A percentile compares a stretch with the other conserved stretches of the same genome.
These are phyloP conservation scores for Allium cepa DNA, from an alignment of 106 monocot genomes.

Conservation along the genomic window DNA sequence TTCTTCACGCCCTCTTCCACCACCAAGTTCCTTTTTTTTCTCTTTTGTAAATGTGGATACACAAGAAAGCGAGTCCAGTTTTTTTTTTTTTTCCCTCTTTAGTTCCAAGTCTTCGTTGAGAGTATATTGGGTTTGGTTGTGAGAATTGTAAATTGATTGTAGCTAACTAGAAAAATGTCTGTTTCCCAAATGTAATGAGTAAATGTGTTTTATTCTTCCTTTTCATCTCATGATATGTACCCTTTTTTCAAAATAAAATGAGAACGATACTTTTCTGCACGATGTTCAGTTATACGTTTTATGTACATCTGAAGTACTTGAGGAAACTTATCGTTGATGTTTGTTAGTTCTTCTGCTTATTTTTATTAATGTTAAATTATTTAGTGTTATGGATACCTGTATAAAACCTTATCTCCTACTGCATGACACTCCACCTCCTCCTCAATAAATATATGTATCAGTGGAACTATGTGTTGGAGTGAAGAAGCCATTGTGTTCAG, in stretches of 20 bases:
- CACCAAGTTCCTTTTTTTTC: not conserved
- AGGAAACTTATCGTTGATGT: too few relatives aligned
- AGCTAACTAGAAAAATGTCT: slow-evolving; percentile 28
- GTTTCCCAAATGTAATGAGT: slow-evolving; percentile 37
- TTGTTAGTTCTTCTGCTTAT: too few relatives aligned
- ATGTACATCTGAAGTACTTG: too few relatives aligned
- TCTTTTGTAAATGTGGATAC: slow-evolving; percentile 23
- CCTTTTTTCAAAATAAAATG: not conserved
- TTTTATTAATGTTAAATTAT: too few relatives aligned
- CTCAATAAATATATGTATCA: too few relatives aligned
- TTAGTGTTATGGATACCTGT: too few relatives aligned
- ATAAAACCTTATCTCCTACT: too few relatives aligned
- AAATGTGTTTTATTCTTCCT: not conserved
- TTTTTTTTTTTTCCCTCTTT: slow-evolving; percentile 3
- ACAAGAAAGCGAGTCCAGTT: slow-evolving; percentile 7
- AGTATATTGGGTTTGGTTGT: slow-evolving; percentile 32
- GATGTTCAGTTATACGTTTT: too few relatives aligned
- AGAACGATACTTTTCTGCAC: too few relatives aligned
- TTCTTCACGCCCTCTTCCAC: not conserved
- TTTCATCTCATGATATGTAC: not conserved
- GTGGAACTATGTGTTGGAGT: too few relatives aligned
- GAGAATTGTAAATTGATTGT: slow-evolving; percentile 62
- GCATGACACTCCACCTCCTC: too few relatives aligned
- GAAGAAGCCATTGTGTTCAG: too few relatives aligned
- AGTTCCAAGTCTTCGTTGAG: slow-evolving; percentile 10